Conservation (phyloP, 176 grass and related monocot species). For the Phragmites australis region DNA sequence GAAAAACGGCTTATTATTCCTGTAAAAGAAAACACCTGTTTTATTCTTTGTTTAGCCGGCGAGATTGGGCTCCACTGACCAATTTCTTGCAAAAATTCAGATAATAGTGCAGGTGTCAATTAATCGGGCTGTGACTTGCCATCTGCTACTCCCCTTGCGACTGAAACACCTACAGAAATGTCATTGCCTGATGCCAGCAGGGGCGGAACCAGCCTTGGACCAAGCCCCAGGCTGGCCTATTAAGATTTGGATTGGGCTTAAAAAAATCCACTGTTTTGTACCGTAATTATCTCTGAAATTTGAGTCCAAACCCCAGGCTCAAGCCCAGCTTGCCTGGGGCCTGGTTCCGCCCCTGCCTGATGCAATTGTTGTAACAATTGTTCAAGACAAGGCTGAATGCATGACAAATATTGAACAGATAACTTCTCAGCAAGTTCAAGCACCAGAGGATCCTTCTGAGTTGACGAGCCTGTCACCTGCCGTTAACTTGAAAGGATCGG, state of each 20-base stretch:
- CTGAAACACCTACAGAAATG: conserved; percentile 34
- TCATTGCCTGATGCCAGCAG: conserved; percentile 42
- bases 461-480: not conserved
- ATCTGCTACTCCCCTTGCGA: conserved; percentile 30
- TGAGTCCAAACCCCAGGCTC: too few relatives aligned
- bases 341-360: too few relatives aligned
- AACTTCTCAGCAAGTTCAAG: conserved; percentile 38
- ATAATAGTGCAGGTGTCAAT: conserved; percentile 41
- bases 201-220: too few relatives aligned
- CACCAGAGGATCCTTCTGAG: conserved; percentile 25
- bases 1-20: not conserved
- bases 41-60: not conserved
- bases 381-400: conserved; percentile 54
- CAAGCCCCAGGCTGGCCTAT: too few relatives aligned
- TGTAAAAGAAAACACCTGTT: conserved; percentile 14
- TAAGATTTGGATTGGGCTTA: too few relatives aligned
- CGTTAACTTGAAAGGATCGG: conserved; percentile 14
- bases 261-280: too few relatives aligned
- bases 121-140: conserved; percentile 27
- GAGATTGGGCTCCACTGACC: not conserved
- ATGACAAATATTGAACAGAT: conserved; percentile 26
- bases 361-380: conserved; percentile 40
- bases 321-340: too few relatives aligned
- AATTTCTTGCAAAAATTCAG: conserved; percentile 26
- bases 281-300: too few relatives aligned